Base-by-base conservation (phyloP, 2,329 filamentous ascomycete species). In the Periconia sp. region DNA sequence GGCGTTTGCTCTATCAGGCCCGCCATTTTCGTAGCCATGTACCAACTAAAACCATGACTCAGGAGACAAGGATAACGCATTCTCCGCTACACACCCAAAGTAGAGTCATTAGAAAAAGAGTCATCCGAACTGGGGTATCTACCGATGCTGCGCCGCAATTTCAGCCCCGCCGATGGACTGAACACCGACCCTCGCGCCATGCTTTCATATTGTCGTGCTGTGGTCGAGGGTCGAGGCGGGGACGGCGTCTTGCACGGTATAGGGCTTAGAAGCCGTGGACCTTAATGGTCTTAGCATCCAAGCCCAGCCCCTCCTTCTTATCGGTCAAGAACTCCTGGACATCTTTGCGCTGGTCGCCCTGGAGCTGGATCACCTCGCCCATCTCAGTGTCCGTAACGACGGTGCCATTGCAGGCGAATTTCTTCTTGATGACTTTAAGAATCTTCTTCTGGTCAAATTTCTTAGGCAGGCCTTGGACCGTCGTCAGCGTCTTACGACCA, bases 371-470 rank as follows among this genome's bases (percentile, higher is more conserved):
- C 83, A 97, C 92, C 82, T 97, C 92, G 73, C 92, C 92, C 89
- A 96, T 96, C 78, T 95, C 91, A 65, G 83, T 84, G 78, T 97
- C 92, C 72, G 85, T 85, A 77, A 97, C 92, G 75, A 97, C 95
- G 78, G 92, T 97, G 84, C 94, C 94, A 96, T 99, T 97, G 89
- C 92, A 97, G 76, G 94, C 92, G 71, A 97, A 97, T 74, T 96
- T 94, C 85, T 97, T 97, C 87, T 97, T 97, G 82, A 97, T 96
- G 77, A 95, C 92, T 82, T 96, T 96, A 69, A 99, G 86, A 74
- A 99, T 96, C 81, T 96, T 96, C 86, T 96, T 97, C 78, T 94
- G 91, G 79, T 96, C 92, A 72, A 96, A 97, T 74, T 97, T 96
- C 82, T 94, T 94, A 56, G 94, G 92, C 69, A 99, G 86, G 78